Conservation (phyloP, 345 rosid species). For the Syzygium aromaticum region DNA sequence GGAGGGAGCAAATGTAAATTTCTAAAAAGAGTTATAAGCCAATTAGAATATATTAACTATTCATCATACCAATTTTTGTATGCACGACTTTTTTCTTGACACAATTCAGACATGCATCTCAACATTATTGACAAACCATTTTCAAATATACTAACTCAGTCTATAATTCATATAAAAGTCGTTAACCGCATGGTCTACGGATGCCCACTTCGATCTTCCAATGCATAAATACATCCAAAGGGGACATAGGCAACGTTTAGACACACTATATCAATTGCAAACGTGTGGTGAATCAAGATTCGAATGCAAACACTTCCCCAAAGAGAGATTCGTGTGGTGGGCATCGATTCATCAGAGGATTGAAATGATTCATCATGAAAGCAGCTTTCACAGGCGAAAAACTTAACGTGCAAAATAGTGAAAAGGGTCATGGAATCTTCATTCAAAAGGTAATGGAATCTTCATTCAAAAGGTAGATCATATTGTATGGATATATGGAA, state of each 20-base stretch:
- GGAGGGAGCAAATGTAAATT: background rate
- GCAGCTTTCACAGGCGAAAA: background rate
- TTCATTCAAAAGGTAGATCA: background rate
- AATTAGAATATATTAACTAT: background rate
- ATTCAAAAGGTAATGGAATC: background rate
- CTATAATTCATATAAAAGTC: background rate
- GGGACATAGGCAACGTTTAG: background rate
- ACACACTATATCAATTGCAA: background rate
- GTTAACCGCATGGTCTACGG: background rate
- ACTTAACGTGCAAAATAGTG: background rate
- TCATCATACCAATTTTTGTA: background rate
- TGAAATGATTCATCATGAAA: background rate
- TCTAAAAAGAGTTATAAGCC: background rate
- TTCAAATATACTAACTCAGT: background rate
- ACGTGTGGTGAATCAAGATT: background rate
- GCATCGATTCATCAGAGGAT: background rate
- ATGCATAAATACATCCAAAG: background rate
- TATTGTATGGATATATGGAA: background rate
- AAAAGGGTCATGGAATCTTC: background rate
- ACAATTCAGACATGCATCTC: background rate
- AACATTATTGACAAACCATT: background rate
- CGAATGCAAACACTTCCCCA: background rate
- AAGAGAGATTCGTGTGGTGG: background rate
- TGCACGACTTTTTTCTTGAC: background rate
- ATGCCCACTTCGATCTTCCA: no score